Evolutionary conservation across 2,329 filamentous ascomycete genomes (phyloP).

Genomic region (Ophiosphaerella narmari): DNA sequence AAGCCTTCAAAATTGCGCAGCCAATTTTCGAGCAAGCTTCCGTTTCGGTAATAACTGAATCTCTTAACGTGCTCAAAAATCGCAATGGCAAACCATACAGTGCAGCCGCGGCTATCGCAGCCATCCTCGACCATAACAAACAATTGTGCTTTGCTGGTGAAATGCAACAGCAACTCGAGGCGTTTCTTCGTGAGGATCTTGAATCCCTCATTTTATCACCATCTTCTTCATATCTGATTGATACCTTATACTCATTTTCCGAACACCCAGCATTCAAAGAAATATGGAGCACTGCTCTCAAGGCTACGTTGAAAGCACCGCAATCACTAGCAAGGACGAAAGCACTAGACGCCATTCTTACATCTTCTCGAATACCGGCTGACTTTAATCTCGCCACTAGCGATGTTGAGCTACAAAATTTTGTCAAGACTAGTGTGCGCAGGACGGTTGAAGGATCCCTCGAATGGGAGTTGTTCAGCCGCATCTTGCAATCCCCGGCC

Average conservation of each 20-base stretch:
- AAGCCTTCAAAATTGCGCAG: constrained; percentile 10
- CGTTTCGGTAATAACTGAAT: constrained; percentile 52
- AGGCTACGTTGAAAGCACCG: constrained; percentile 28
- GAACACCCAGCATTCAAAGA: constrained; percentile 34
- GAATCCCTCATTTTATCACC: constrained; percentile 67
- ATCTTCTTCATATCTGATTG: constrained; percentile 68
- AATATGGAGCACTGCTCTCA: constrained; percentile 39
- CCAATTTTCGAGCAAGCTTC: constrained; percentile 41
- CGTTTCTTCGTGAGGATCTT: constrained; percentile 61
- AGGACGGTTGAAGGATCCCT: constrained; percentile 35
- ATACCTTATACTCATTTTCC: constrained; percentile 61
- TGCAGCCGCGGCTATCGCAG: constrained; percentile 63
- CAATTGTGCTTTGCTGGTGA: constrained; percentile 48
- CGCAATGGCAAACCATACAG: constrained; percentile 70
- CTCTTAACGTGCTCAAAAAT: constrained; percentile 55
- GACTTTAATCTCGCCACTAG: constrained; percentile 42
- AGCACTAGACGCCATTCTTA: constrained; percentile 40
- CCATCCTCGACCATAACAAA: constrained; percentile 53
- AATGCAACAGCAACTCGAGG: constrained; percentile 48
- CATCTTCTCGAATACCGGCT: constrained; percentile 41
- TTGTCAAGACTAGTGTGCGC: constrained; percentile 37
- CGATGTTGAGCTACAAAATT: constrained; percentile 43
- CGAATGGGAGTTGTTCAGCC: constrained; percentile 45
- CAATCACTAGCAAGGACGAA: constrained; percentile 34
- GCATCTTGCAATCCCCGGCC: constrained; percentile 41